Evolutionary conservation across 2,329 filamentous ascomycete genomes (phyloP), one percentile per base, ranked within the genome.

Genomic region (Pseudocercospora cruenta): DNA sequence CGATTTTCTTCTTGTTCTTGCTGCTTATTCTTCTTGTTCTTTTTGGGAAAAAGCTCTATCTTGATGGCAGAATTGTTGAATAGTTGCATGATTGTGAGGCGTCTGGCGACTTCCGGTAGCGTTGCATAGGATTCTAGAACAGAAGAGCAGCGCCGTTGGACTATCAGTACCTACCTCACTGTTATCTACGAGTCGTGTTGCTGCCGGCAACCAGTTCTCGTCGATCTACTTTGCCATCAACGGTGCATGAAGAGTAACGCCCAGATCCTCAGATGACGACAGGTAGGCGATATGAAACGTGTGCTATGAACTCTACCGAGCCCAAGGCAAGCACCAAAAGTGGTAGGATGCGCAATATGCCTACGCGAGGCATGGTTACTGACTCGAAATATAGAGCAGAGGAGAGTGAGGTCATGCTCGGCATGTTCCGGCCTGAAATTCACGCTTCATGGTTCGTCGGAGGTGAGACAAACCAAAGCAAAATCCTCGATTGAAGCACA

Each of bases 41-140:
- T 66, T 6, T 57, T 60, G 5, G 64, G 64, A 47, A 66, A 66
- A 3, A 66, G 49, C 39, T 66, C 64, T 31, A 66, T 66, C 26
- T 62, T 62, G 55, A 66, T 66, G 12, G 64, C 64, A 39, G 64
- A 58, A 31, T 66, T 66, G 36, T 66, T 61, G 45, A 66, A 63
- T 28, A 66, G 53, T 51, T 61, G 64, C 64, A 66, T 66, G 22
- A 33, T 63, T 39, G 51, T 55, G 16, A 26, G 16, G 21, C 8
- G 51, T 26, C 26, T 55, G 22, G 26, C 22, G 26, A 19, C 16
- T 28, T 33, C 26, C 51, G 12, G 51, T 55, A 31, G 51, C 51
- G 51, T 55, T 31, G 51, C 51, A 55, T 55, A 19, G 26, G 26
- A 55, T 33, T 55, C 51, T 33, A 55, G 51, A 55, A 33, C 16